These are phyloP conservation scores for Tulasnella sp. DNA, from an alignment of 768 basidiomycete genomes.

Conservation along the genomic window DNA sequence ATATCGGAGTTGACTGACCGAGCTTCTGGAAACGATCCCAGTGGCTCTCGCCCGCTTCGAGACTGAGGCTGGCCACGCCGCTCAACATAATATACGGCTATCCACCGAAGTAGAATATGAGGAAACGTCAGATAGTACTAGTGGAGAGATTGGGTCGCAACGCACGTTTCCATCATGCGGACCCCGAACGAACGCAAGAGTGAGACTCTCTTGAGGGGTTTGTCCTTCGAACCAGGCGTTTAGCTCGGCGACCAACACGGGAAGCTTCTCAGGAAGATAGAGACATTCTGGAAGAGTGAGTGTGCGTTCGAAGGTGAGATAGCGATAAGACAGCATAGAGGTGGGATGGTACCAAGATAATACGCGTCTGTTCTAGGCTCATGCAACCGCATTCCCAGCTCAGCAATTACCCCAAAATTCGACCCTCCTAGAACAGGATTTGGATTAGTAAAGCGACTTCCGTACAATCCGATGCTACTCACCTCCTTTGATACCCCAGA, in stretches of 20 bases:
- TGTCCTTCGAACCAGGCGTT: background rate
- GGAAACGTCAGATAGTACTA: too few species aligned
- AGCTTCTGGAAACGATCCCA: background rate
- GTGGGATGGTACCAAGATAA: background rate
- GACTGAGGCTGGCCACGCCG: background rate
- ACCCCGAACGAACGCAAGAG: background rate
- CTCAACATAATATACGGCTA: background rate
- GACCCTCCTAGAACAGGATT: background rate
- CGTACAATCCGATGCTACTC: background rate
- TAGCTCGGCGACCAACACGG: background rate
- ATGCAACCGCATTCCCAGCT: constrained; percentile 3
- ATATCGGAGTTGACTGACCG: background rate
- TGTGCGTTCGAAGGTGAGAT: too few species aligned
- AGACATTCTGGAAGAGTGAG: background rate
- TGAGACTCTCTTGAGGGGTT: background rate
- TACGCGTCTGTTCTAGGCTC: constrained; percentile 3
- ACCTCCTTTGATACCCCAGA: constrained; percentile 13
- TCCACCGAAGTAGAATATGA: background rate
- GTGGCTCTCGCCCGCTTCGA: background rate
- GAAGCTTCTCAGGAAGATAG: constrained; percentile 4
- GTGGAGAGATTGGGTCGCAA: background rate
- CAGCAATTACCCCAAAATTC: constrained; percentile 12
- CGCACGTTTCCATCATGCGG: background rate
- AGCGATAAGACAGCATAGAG: too few species aligned
- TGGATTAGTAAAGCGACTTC: too few species aligned